phyloP scores from a whole-genome alignment of 192 early-diverging fungal species.

The Podila epicladia region DNA sequence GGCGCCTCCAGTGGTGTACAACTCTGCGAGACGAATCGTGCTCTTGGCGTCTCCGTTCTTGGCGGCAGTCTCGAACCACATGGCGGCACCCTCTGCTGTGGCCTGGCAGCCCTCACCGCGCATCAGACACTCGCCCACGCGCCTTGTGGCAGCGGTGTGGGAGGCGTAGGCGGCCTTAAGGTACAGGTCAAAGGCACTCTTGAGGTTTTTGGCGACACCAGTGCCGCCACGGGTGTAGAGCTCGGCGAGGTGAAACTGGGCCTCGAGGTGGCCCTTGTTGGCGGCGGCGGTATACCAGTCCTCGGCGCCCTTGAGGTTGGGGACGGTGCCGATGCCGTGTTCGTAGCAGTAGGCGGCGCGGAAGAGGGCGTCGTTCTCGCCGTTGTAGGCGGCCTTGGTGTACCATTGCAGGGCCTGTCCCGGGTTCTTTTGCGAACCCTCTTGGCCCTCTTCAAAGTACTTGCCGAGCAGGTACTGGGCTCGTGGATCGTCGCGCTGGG shows the following conservation, averaged over 20 bases:
- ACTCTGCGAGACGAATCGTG: conserved; percentile 43
- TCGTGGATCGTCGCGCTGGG: conserved; percentile 63
- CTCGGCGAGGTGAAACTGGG: conserved; percentile 62
- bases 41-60: conserved; percentile 50
- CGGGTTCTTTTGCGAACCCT: conserved; percentile 56
- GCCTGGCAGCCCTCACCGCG: conserved; percentile 46
- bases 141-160: conserved; percentile 51
- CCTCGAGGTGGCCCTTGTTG: conserved; percentile 66
- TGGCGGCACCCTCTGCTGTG: conserved; percentile 46
- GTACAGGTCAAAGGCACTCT: conserved; percentile 73
- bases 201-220: conserved; percentile 62
- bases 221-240: conserved; percentile 65
- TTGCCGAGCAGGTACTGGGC: conserved; percentile 78
- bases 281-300: conserved; percentile 73
- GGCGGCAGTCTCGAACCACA: conserved; percentile 50
- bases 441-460: conserved; percentile 84
- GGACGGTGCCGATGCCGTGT: conserved; percentile 65
- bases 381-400: conserved; percentile 60
- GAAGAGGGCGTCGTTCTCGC: conserved; percentile 74
- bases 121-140: conserved; percentile 49
- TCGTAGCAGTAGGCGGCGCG: conserved; percentile 76
- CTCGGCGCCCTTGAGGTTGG: conserved; percentile 59
- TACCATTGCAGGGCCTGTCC: conserved; percentile 70
- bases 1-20: conserved; percentile 28
- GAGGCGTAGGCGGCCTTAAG: conserved; percentile 61